These are phyloP conservation scores for Fraxinus greggii DNA, from an alignment of 305 asterid genomes.

Conservation along the genomic window DNA sequence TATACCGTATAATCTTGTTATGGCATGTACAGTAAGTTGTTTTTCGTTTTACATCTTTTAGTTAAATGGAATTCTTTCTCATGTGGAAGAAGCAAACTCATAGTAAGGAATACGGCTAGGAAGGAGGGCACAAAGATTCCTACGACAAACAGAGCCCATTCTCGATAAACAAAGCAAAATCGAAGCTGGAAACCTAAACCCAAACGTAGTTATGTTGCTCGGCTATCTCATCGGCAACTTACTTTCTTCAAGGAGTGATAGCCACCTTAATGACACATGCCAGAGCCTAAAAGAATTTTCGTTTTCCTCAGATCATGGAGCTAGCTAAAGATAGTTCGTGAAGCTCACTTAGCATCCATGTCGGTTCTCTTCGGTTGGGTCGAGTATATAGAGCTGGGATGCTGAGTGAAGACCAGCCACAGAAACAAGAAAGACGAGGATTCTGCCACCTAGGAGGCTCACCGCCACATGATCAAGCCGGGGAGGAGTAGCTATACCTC, in stretches of 20 bases:
- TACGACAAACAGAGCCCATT: not conserved
- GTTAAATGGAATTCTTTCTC: not conserved
- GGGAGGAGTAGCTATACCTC: slow-evolving; percentile 83
- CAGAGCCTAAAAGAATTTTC: slow-evolving; percentile 24
- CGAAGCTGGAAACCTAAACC: not conserved
- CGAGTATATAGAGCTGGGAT: slow-evolving; percentile 79
- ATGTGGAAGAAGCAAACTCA: not conserved
- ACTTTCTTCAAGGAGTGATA: no score
- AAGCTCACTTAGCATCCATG: slow-evolving; percentile 87
- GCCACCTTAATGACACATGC: not conserved
- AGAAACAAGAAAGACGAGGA: slow-evolving; percentile 81
- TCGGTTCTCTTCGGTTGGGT: slow-evolving; percentile 87
- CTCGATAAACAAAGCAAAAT: not conserved
- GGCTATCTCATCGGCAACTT: not conserved
- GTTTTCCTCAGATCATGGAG: slow-evolving; percentile 33
- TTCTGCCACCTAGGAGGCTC: slow-evolving; percentile 83
- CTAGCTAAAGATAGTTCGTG: slow-evolving; percentile 78
- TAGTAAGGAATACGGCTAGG: not conserved
- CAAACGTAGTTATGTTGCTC: not conserved
- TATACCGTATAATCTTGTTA: not conserved
- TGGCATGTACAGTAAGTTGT: not conserved
- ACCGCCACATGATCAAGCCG: slow-evolving; percentile 91
- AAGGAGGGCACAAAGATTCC: not conserved
- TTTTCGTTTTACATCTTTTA: not conserved
- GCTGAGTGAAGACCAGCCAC: slow-evolving; percentile 94